Base-by-base conservation (phyloP, 2,329 filamentous ascomycete species). In the Aureobasidium sp. region DNA sequence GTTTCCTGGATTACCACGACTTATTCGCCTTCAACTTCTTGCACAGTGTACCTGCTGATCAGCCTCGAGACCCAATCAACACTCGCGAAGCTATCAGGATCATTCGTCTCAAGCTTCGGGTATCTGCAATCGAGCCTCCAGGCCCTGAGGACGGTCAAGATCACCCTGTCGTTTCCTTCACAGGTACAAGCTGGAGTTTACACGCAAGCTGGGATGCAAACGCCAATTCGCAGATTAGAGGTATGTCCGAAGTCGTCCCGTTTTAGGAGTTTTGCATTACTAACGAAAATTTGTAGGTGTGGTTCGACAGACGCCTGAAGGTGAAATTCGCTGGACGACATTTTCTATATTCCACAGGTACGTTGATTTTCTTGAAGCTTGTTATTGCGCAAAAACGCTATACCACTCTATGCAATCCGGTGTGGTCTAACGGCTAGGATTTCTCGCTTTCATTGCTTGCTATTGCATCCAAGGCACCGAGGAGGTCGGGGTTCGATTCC, bases 261-360 rank as follows among this genome's bases (percentile, higher is more conserved):
- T 50, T 8, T 17, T 5, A 20, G 9, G 29, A 32, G 8, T 3
- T 10, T 9, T 12, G 15, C 17, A 37, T 26, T 9, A 34, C 57
- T 66, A 37, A 66, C n/a, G 53, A 51, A 53, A 29, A 51, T 62
- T 34, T 44, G 34, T 56, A 78, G 85, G 88, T 2, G 81, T 75
- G 0, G 88, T 89, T 0, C 78, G 86, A 12, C 74, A 87, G 66
- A 92, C 88, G 0, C 79, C 79, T 12, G 81, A 89, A 65, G 87
- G 88, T 12, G 87, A 91, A 65, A 84, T 92, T 5, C 78, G 87
- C 47, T 92, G 89, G 89, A 89, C 86, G 1, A 87, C 84, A 0
- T 83, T 84, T 59, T 88, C 84, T 1, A 79, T 90, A 13, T 84
- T 83, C 66, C 75, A 79, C 64, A 79, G 75, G 77, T 77, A 72